Conservation (phyloP, 306 rosid genomes). For the Casuarina glauca region DNA sequence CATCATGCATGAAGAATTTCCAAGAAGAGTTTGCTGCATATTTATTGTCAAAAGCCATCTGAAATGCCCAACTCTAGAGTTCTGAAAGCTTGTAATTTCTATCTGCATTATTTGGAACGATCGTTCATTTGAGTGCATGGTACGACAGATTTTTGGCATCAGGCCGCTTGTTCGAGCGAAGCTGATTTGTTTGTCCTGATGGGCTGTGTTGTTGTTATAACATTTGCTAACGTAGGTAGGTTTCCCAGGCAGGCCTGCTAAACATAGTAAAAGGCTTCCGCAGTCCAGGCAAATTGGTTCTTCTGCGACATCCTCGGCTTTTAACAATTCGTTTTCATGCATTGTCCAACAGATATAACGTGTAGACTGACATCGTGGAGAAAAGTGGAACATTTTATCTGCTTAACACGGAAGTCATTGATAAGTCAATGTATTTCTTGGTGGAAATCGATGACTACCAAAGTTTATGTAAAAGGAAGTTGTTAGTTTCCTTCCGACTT, state of each 20-base stretch:
- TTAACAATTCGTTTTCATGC: neutral
- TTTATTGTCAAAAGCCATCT: neutral
- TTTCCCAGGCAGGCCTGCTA: neutral
- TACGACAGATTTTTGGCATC: neutral
- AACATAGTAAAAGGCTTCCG: constrained; percentile 5
- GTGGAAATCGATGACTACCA: neutral
- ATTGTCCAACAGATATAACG: neutral
- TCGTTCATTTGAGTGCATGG: neutral
- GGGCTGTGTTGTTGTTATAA: neutral
- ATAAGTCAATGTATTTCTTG: neutral
- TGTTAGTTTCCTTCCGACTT: too few relatives aligned
- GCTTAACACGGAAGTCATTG: neutral
- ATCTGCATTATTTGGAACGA: neutral
- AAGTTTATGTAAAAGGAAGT: neutral
- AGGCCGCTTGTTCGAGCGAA: too few relatives aligned
- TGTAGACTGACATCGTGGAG: neutral
- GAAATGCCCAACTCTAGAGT: neutral
- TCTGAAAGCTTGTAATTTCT: neutral
- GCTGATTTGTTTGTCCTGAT: neutral
- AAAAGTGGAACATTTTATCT: neutral
- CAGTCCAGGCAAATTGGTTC: neutral
- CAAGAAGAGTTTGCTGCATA: neutral
- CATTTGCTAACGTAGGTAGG: neutral
- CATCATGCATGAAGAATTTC: too few relatives aligned
- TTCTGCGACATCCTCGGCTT: neutral